Percentiles rank a stretch among this genome's conserved stretches.
Conservation (phyloP, 345 rosid species). For the Gynandropsis gynandra region DNA sequence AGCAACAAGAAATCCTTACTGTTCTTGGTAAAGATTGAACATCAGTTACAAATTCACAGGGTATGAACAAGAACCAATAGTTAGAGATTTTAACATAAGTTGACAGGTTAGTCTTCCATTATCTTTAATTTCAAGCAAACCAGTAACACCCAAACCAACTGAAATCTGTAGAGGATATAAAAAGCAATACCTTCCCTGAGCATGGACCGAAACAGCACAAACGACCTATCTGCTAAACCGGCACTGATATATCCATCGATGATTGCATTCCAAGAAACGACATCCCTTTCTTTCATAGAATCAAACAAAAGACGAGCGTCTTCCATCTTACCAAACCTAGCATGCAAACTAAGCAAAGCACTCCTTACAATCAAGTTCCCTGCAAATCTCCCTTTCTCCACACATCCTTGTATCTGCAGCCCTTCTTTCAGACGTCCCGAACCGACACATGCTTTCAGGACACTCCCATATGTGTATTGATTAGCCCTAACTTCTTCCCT, state of each 20-base stretch:
- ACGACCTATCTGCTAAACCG: conserved; percentile 33
- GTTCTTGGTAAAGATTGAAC: no score
- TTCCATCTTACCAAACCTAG: conserved; percentile 45
- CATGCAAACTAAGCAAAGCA: conserved; percentile 56
- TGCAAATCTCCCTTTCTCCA: conserved; percentile 42
- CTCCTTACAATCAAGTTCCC: conserved; percentile 41
- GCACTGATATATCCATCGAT: conserved; percentile 45
- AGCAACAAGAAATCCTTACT: conserved; percentile 7
- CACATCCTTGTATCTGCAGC: conserved; percentile 55
- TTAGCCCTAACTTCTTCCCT: conserved; percentile 35
- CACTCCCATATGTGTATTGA: conserved; percentile 44
- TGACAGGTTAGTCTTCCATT: no score
- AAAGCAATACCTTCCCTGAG: conserved; percentile 45
- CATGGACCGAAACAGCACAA: conserved; percentile 44
- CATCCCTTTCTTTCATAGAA: conserved; percentile 35
- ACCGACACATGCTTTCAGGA: conserved; percentile 40
- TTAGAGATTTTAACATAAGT: no score
- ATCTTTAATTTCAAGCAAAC: neutral
- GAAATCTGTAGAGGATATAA: neutral
- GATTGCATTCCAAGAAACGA: conserved; percentile 61
- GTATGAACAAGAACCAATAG: no score
- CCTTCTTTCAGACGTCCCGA: conserved; percentile 38
- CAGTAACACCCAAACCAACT: neutral
- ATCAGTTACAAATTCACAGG: no score
- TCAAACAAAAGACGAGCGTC: conserved; percentile 43